Percentiles rank a stretch among this genome's conserved stretches.
These are phyloP conservation scores for Lomentospora prolificans DNA, from an alignment of 2,329 filamentous ascomycete species.

Conservation along the genomic window DNA sequence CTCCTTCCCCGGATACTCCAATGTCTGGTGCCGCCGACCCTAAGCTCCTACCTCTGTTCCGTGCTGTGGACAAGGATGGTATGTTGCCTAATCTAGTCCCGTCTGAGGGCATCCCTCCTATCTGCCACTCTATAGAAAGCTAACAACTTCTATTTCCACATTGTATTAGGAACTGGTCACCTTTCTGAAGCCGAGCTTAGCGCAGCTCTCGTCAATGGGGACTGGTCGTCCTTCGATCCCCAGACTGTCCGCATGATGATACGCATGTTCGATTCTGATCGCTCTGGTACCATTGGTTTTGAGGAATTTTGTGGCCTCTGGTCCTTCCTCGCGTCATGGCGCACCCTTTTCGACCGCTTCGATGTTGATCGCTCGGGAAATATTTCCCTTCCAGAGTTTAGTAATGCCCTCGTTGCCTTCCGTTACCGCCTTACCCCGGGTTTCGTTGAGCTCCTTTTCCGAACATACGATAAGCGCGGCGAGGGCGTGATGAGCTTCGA, in stretches of 20 bases:
- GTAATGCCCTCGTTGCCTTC: constrained; percentile 82
- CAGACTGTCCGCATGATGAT: constrained; percentile 99
- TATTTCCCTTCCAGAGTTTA: constrained; percentile 80
- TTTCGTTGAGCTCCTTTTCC: constrained; percentile 79
- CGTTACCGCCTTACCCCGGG: constrained; percentile 79
- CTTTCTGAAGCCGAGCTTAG: constrained; percentile 81
- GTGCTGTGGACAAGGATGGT: constrained; percentile 82
- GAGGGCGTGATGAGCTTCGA: constrained; percentile 79
- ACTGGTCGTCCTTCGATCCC: constrained; percentile 87
- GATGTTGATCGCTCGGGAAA: constrained; percentile 79
- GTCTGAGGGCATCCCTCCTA: not conserved
- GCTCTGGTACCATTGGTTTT: constrained; percentile 81
- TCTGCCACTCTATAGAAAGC: not conserved
- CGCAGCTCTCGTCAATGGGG: constrained; percentile 87
- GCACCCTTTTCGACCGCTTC: constrained; percentile 89
- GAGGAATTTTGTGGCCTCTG: constrained; percentile 94
- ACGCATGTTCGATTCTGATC: constrained; percentile 95
- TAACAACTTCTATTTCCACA: not conserved
- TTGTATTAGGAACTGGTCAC: constrained; percentile 57
- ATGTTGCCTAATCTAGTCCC: constrained; percentile 18
- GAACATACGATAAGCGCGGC: constrained; percentile 72
- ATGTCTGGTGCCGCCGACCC: constrained; percentile 46
- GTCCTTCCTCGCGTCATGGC: constrained; percentile 92
- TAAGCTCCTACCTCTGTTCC: constrained; percentile 76
- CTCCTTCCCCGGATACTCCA: constrained; percentile 50